Percentiles rank a stretch among this genome's conserved stretches.
These are phyloP conservation scores for Wickerhamiella dianesei DNA, from an alignment of 805 yeast species.

Conservation along the genomic window DNA sequence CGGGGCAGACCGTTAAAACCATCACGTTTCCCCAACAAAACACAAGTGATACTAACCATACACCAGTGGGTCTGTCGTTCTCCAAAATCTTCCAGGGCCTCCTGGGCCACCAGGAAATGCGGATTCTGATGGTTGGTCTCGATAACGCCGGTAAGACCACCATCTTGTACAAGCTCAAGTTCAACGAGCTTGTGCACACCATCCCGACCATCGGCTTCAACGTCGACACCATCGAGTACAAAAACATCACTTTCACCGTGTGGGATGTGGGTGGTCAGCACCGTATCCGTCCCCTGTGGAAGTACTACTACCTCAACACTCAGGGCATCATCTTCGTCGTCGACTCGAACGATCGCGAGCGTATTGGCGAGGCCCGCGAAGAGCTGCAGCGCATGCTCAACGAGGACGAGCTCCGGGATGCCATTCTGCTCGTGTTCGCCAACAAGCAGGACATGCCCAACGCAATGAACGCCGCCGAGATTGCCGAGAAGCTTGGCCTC, in stretches of 20 bases:
- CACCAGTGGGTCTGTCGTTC: conserved; percentile 80
- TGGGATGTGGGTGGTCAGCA: conserved; percentile 99
- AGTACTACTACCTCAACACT: conserved; percentile 97
- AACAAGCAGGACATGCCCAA: conserved; percentile 98
- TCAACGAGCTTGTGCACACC: conserved; percentile 92
- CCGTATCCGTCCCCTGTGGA: conserved; percentile 96
- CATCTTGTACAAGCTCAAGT: conserved; percentile 82
- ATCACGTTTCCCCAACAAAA: background rate
- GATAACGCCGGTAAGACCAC: conserved; percentile 99
- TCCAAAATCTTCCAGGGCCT: conserved; percentile 90
- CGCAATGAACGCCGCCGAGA: conserved; percentile 98
- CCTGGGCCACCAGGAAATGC: conserved; percentile 95
- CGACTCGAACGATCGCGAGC: conserved; percentile 95
- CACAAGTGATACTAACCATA: conserved; percentile 8
- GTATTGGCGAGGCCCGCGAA: conserved; percentile 95
- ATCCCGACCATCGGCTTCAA: conserved; percentile 96
- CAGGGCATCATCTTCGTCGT: conserved; percentile 97
- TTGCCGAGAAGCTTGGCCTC: conserved; percentile 91
- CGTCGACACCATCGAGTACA: conserved; percentile 94
- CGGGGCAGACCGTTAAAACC: background rate
- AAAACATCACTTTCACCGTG: conserved; percentile 90
- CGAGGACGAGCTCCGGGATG: conserved; percentile 96
- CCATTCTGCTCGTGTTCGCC: conserved; percentile 87
- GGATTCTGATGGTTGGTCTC: conserved; percentile 94
- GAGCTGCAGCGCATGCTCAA: conserved; percentile 96